Evolutionary conservation across 176 grass and related monocot species (phyloP).

Genomic region (Triticum dicoccoides): DNA sequence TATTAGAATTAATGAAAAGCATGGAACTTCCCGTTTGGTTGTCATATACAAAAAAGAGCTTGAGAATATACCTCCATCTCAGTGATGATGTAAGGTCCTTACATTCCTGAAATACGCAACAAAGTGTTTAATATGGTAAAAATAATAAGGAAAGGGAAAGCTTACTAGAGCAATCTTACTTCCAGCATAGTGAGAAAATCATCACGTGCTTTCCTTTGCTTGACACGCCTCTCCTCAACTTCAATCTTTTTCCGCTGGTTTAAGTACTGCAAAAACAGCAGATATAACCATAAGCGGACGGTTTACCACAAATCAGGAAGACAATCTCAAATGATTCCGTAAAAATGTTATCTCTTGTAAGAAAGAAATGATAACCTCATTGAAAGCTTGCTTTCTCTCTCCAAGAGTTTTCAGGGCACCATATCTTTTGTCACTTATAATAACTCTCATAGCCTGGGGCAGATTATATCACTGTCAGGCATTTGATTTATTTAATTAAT

Average conservation of each 20-base stretch:
- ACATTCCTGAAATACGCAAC: constrained; percentile 63
- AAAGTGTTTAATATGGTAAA: constrained; percentile 11
- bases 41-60: constrained; percentile 3
- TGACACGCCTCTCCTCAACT: constrained; percentile 74
- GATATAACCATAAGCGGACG: background rate
- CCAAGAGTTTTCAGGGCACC: constrained; percentile 57
- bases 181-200: constrained; percentile 89
- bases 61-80: constrained; percentile 78
- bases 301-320: background rate
- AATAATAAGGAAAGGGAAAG: background rate
- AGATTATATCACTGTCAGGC: constrained; percentile 32
- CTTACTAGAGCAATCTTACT: constrained; percentile 44
- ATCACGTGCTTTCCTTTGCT: constrained; percentile 94
- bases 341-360: constrained; percentile 2
- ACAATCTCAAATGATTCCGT: background rate
- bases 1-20: constrained; percentile 4
- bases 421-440: constrained; percentile 39
- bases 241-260: constrained; percentile 92
- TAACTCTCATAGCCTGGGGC: constrained; percentile 87
- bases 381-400: constrained; percentile 99
- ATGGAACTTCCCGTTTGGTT: background rate
- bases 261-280: constrained; percentile 69
- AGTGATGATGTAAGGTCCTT: constrained; percentile 72
- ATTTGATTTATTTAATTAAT: constrained; percentile 3
- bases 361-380: constrained; percentile 63